Evolutionary conservation across 176 grass and related monocot genomes (phyloP), one percentile per base, ranked within the genome.

Genomic region (Aegilops bicornis): DNA sequence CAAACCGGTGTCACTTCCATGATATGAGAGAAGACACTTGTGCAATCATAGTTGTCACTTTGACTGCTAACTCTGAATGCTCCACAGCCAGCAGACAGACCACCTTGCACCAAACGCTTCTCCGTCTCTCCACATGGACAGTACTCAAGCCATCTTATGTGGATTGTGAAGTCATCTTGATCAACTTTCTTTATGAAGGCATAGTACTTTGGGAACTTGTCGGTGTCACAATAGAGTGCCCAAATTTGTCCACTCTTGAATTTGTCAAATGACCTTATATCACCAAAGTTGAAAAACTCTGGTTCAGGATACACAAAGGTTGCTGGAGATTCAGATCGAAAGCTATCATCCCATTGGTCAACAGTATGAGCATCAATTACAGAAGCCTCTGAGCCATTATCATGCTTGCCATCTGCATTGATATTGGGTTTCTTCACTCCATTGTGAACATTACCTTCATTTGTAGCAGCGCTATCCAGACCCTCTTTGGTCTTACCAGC

Each of bases 71-170:
- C 20, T 78, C 33, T 64, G 63, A 97, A 97, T 32, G 54, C 76
- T 68, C 94, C 94, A 64, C 94, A 97, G 56, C 79, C 80, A 77
- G 88, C 50, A 81, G 87, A 67, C 30, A 93, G 76, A 0, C 35
- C 83, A 9, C 47, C 54, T 86, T 83, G 47, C 36, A 62, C 16
- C 88, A 91, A 92, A n/a, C 61, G 5, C 31, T 81, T 82, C 48
- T 91, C 92, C 48, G 66, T 84, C 50, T 89, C 72, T n/a, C 29
- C 39, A 52, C 79, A 47, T 30, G 85, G 70, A 73, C 78, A 88
- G 35, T 64, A 23, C 71, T 97, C 94, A 33, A 97, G 89, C 94
- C 94, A 97, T 56, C 43, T 87, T n/a, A 94, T 80, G 17, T 87
- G 60, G 30, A 94, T 82, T 75, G 8, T 82, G 29, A 27, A 25